Conservation (phyloP, 345 rosid species). For the Anastatica hierochuntica region DNA sequence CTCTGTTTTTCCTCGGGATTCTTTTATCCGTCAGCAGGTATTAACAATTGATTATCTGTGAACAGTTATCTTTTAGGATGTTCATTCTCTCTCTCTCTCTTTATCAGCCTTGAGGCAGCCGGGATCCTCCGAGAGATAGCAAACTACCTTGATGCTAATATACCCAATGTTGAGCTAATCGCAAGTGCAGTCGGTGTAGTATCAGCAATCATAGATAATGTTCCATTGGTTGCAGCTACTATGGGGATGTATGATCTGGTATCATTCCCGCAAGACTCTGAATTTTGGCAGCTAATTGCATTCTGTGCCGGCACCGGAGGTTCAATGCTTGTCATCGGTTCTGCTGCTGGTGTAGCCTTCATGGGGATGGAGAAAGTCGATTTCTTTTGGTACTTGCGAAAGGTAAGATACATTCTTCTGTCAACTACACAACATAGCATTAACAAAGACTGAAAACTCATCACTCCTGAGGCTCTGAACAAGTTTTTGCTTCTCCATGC, state of each 20-base stretch:
- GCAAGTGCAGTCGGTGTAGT: conserved; percentile 79
- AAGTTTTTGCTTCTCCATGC: conserved; percentile 15
- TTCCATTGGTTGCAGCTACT: conserved; percentile 89
- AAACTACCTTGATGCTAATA: conserved; percentile 82
- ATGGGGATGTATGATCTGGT: conserved; percentile 96
- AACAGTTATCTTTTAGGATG: neutral
- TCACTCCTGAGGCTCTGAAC: neutral
- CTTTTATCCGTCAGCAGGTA: conserved; percentile 91
- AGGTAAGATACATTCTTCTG: conserved; percentile 37
- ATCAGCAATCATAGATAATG: conserved; percentile 86
- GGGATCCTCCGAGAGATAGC: conserved; percentile 86
- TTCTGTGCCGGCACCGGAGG: conserved; percentile 96
- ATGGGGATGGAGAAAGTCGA: conserved; percentile 99
- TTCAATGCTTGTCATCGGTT: conserved; percentile 83
- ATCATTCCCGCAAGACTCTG: conserved; percentile 69
- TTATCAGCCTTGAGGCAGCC: conserved; percentile 83
- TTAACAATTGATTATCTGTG: conserved; percentile 7
- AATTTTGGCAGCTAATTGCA: conserved; percentile 96
- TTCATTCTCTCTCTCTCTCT: neutral
- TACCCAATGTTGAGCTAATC: conserved; percentile 60
- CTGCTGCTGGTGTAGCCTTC: conserved; percentile 94
- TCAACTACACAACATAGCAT: neutral
- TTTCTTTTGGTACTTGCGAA: conserved; percentile 90
- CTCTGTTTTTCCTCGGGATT: conserved; percentile 88
- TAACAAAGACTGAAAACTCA: neutral